Evolutionary conservation across 352 stramenopile species (phyloP).

Genomic region (Elongisporangium senticosum): DNA sequence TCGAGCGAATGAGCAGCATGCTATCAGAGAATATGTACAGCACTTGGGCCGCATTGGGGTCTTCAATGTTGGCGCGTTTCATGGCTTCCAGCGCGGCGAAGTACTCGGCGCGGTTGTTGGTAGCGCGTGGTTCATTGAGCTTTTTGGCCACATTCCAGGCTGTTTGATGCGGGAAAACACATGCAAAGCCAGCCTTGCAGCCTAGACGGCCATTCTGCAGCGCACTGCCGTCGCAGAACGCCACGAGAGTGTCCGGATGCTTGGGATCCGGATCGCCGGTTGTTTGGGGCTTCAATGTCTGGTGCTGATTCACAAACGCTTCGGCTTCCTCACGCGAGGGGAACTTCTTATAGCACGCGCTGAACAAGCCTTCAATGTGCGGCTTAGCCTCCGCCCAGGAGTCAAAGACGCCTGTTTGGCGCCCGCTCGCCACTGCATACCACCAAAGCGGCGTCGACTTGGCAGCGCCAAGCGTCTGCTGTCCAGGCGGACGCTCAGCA

Average conservation of each 20-base stretch:
- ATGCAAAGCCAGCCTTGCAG: conserved; percentile 62
- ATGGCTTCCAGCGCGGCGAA: conserved; percentile 55
- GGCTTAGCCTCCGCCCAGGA: conserved; percentile 47
- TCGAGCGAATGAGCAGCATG: conserved; percentile 75
- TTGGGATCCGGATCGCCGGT: conserved; percentile 35
- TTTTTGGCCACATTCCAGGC: conserved; percentile 61
- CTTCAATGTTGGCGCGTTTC: conserved; percentile 56
- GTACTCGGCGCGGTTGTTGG: conserved; percentile 54
- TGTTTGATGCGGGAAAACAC: conserved; percentile 62
- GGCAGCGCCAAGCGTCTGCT: not conserved
- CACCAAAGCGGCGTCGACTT: conserved; percentile 9
- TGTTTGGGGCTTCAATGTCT: not conserved
- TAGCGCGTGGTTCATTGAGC: conserved; percentile 31
- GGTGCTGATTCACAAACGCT: conserved; percentile 38
- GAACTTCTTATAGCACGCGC: conserved; percentile 58
- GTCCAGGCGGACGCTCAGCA: not conserved
- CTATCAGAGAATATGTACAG: conserved; percentile 78
- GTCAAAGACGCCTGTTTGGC: conserved; percentile 44
- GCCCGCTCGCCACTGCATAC: conserved; percentile 55
- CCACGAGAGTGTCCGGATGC: conserved; percentile 47
- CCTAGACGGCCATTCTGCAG: conserved; percentile 48
- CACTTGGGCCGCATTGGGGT: conserved; percentile 19
- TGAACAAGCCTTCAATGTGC: conserved; percentile 47
- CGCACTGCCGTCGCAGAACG: conserved; percentile 74
- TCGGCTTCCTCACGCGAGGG: conserved; percentile 35